Percentiles rank a stretch among this genome's conserved stretches.
Conservation (phyloP, 495 filamentous ascomycete species). For the Podospora conica region DNA sequence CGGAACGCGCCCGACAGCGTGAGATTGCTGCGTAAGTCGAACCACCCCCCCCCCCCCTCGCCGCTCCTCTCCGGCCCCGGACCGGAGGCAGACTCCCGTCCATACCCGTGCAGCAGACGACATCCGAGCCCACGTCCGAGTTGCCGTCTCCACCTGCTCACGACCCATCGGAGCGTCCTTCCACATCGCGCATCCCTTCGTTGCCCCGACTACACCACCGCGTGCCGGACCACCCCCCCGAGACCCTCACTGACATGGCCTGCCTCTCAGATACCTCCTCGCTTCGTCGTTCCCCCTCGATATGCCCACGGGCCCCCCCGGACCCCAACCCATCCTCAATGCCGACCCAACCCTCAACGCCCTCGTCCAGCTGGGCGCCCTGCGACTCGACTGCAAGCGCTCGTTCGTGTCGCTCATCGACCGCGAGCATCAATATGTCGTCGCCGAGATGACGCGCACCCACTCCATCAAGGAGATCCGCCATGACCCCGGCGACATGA, state of each 20-base stretch:
- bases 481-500: slow-evolving; percentile 14
- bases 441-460: slow-evolving; percentile 32
- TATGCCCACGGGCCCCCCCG: slow-evolving; percentile 1
- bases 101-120: background rate
- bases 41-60: background rate
- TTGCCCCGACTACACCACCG: background rate
- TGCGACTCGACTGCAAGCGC: slow-evolving; percentile 33
- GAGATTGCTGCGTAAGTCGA: slow-evolving; percentile 21
- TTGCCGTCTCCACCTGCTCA: background rate
- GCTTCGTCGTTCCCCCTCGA: slow-evolving; percentile 22
- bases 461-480: slow-evolving; percentile 15
- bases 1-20: slow-evolving; percentile 21
- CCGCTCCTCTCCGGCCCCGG: background rate
- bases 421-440: slow-evolving; percentile 30
- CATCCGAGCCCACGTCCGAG: background rate
- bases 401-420: slow-evolving; percentile 39
- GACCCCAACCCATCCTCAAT: slow-evolving; percentile 8
- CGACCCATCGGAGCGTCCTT: background rate
- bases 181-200: too few relatives aligned
- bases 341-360: slow-evolving; percentile 39
- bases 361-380: slow-evolving; percentile 38
- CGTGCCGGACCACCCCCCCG: background rate
- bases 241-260: background rate
- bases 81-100: background rate
- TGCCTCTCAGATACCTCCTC: slow-evolving; percentile 17